Conservation (phyloP, 768 basidiomycete genomes). For the Panaeolus papilionaceus region DNA sequence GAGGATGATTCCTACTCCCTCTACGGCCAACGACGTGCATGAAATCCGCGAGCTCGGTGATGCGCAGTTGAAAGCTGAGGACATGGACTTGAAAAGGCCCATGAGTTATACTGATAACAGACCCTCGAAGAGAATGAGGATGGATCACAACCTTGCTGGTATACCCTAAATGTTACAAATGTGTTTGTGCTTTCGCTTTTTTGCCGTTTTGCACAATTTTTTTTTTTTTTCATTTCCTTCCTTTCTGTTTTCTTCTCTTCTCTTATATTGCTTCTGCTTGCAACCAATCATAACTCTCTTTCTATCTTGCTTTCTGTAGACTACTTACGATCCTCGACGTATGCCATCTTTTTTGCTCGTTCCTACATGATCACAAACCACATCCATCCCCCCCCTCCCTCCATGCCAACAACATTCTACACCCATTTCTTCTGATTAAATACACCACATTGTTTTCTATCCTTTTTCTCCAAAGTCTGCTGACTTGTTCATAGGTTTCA, state of each 20-base stretch:
- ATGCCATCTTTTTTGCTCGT: slow-evolving; percentile 10
- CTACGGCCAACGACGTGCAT: slow-evolving; percentile 43
- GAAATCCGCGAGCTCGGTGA: slow-evolving; percentile 46
- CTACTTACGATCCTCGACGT: slow-evolving; percentile 14
- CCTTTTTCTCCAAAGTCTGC: background rate
- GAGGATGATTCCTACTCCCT: slow-evolving; percentile 56
- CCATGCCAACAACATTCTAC: slow-evolving; percentile 8
- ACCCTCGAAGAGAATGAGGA: slow-evolving; percentile 76
- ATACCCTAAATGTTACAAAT: slow-evolving; percentile 57
- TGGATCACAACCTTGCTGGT: slow-evolving; percentile 57
- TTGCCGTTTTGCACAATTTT: slow-evolving; percentile 25
- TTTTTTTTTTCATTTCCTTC: slow-evolving; percentile 10
- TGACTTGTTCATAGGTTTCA: slow-evolving; percentile 1
- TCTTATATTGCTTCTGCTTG: slow-evolving; percentile 3
- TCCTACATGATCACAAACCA: slow-evolving; percentile 10
- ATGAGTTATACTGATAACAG: slow-evolving; percentile 60
- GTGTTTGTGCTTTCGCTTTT: slow-evolving; percentile 32
- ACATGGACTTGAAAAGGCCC: slow-evolving; percentile 65
- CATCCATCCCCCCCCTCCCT: slow-evolving; percentile 4
- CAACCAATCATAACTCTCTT: slow-evolving; percentile 3
- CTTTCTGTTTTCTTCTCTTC: slow-evolving; percentile 8
- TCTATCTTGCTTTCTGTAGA: slow-evolving; percentile 21
- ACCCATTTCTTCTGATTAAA: background rate
- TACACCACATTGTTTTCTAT: slow-evolving; percentile 6
- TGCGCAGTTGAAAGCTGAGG: slow-evolving; percentile 46